Base-by-base conservation (phyloP, 2,329 filamentous ascomycete species). In the Aspergillus caelatus region DNA sequence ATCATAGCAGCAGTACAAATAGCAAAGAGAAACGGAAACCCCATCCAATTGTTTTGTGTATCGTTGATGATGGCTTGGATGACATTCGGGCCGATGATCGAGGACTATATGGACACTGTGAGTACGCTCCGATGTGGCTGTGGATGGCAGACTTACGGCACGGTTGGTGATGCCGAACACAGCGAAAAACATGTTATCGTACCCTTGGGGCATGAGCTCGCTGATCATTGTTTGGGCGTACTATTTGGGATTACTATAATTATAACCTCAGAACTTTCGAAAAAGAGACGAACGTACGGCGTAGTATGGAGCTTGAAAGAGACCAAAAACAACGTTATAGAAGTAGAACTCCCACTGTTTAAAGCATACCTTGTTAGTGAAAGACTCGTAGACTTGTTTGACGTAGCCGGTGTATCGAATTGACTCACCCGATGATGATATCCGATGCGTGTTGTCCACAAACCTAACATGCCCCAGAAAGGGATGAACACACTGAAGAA, bases 191-290 rank as follows among this genome's bases (percentile, higher is more conserved):
- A 81, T 80, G 23, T 80, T 80, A 61, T 81, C 78, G 54, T 79
- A 81, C 16, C 79, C 78, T 16, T 72, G 70, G 2, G 78, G 79
- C 66, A 79, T 80, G 16, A 81, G 71, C 46, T 81, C 78, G 53
- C 77, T 79, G 62, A 81, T 79, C 79, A 81, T 80, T 2, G 78
- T 80, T 72, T 81, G 78, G 14, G 78, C 72, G 62, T 80, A 81
- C 68, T 77, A 60, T 34, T 9, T 23, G 30, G 16, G 36, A n/a
- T 16, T 46, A 62, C 52, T 41, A 57, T 34, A 12, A 16, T 1
- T 28, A 3, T 19, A 3, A 6, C 10, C 11, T 14, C 34, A 10
- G 10, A 7, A 57, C n/a, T 3, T 26, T 19, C 4, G 10, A 16
- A 19, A 36, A 30, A 19, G 23, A 3, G 30, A 36, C 11, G n/a